A percentile compares a stretch with the other conserved stretches of the same genome.
Conservation (phyloP, 305 asterid genomes). For the Fraxinus platypoda region DNA sequence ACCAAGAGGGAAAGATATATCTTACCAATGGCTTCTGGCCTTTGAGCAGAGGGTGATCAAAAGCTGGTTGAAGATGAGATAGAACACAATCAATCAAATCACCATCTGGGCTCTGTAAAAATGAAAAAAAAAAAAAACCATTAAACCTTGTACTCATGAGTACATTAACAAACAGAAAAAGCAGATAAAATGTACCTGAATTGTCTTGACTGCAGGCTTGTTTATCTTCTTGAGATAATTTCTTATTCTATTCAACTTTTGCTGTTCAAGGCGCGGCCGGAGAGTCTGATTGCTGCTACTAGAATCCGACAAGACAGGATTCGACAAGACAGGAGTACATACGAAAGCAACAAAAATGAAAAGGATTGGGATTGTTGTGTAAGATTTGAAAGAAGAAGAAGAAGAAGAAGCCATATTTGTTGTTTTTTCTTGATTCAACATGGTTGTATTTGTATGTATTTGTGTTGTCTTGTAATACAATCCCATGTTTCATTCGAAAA, state of each 20-base stretch:
- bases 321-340: constrained; percentile 8
- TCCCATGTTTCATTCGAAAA: constrained; percentile 40
- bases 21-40: constrained; percentile 83
- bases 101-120: constrained; percentile 75
- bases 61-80: constrained; percentile 92
- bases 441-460: constrained; percentile 54
- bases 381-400: constrained; percentile 23
- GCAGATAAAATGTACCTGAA: constrained; percentile 45
- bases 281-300: constrained; percentile 50
- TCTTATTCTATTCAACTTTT: constrained; percentile 48
- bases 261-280: constrained; percentile 45
- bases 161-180: background rate
- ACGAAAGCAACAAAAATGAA: constrained; percentile 53
- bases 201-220: constrained; percentile 72
- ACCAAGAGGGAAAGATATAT: background rate
- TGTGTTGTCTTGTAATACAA: constrained; percentile 47
- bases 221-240: constrained; percentile 61
- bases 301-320: constrained; percentile 12
- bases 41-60: constrained; percentile 83
- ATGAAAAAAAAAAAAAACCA: background rate
- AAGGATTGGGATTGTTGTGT: constrained; percentile 40
- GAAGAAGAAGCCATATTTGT: constrained; percentile 42
- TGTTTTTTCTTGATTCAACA: constrained; percentile 33
- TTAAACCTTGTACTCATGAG: background rate
- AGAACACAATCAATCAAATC: constrained; percentile 71